Conservation (phyloP, 371 early-diverging fungal species). For the Apophysomyces sp. region DNA sequence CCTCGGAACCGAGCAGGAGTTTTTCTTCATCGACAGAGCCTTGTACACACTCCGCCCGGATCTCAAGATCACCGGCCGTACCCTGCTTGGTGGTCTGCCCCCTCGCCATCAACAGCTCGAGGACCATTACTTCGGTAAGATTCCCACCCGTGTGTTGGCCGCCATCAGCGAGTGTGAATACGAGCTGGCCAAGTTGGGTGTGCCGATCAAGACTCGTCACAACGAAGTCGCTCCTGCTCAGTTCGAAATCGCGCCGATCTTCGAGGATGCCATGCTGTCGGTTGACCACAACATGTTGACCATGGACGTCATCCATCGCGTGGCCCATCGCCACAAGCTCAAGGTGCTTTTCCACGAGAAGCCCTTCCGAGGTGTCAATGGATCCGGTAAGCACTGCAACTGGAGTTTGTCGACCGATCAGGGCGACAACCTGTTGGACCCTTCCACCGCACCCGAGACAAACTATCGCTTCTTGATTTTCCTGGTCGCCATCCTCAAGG, state of each 20-base stretch:
- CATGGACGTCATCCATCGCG: conserved; percentile 96
- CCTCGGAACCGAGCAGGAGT: conserved; percentile 98
- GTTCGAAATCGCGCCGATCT: conserved; percentile 97
- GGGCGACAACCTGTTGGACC: conserved; percentile 96
- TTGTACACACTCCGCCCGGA: conserved; percentile 93
- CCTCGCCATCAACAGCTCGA: conserved; percentile 98
- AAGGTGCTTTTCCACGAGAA: conserved; percentile 98
- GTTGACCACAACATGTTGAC: conserved; percentile 99
- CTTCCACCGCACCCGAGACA: conserved; percentile 89
- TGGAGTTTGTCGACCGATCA: conserved; percentile 95
- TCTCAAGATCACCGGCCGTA: conserved; percentile 94
- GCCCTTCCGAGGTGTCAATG: conserved; percentile 98
- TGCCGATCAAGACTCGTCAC: conserved; percentile 98
- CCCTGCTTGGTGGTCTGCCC: conserved; percentile 90
- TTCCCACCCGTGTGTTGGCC: conserved; percentile 91
- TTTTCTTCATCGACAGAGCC: conserved; percentile 94
- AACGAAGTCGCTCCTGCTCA: conserved; percentile 99
- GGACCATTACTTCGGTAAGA: conserved; percentile 98
- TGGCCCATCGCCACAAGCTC: conserved; percentile 95
- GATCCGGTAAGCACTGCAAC: conserved; percentile 99
- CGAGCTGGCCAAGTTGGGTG: conserved; percentile 92
- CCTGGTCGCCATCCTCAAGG: conserved; percentile 88
- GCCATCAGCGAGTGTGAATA: conserved; percentile 91
- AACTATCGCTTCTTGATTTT: conserved; percentile 96
- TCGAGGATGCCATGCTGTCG: conserved; percentile 93